phyloP scores from a whole-genome alignment of 768 basidiomycete species.

The Ramaria sp. region DNA sequence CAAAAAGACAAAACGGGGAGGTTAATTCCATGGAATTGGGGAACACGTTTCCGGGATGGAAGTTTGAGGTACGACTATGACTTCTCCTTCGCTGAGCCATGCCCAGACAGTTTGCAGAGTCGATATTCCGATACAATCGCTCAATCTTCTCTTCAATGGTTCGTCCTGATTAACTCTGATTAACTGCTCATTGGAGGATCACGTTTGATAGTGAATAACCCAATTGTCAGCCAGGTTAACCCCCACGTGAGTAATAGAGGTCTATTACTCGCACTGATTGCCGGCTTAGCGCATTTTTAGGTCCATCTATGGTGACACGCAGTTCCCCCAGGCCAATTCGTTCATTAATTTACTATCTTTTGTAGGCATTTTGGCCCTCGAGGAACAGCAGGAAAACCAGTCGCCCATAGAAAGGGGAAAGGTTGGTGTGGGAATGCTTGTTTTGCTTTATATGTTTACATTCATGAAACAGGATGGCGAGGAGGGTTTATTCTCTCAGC shows the following conservation, averaged over 20 bases:
- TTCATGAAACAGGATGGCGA: constrained; percentile 61
- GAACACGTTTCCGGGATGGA: constrained; percentile 88
- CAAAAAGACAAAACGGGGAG: constrained; percentile 75
- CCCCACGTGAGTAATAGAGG: constrained; percentile 25
- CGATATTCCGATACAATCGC: constrained; percentile 85
- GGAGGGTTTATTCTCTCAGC: constrained; percentile 91
- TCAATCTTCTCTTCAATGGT: constrained; percentile 89
- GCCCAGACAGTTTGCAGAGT: constrained; percentile 36
- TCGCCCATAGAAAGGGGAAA: constrained; percentile 89
- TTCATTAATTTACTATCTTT: neutral
- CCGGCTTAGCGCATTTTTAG: neutral
- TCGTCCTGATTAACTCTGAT: constrained; percentile 2
- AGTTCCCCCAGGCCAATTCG: neutral
- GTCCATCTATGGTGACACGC: constrained; percentile 48
- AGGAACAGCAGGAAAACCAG: constrained; percentile 85
- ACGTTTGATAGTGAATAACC: constrained; percentile 59
- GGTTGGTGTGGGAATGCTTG: constrained; percentile 28
- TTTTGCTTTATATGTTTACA: neutral
- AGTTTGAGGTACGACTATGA: constrained; percentile 52
- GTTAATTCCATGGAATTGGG: constrained; percentile 89
- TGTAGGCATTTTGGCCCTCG: constrained; percentile 57
- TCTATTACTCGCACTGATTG: neutral
- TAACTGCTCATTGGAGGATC: neutral
- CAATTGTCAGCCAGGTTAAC: constrained; percentile 92
- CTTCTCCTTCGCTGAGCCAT: neutral